phyloP scores from a whole-genome alignment of 495 filamentous ascomycete species.

The Aspergillus homomorphus region DNA sequence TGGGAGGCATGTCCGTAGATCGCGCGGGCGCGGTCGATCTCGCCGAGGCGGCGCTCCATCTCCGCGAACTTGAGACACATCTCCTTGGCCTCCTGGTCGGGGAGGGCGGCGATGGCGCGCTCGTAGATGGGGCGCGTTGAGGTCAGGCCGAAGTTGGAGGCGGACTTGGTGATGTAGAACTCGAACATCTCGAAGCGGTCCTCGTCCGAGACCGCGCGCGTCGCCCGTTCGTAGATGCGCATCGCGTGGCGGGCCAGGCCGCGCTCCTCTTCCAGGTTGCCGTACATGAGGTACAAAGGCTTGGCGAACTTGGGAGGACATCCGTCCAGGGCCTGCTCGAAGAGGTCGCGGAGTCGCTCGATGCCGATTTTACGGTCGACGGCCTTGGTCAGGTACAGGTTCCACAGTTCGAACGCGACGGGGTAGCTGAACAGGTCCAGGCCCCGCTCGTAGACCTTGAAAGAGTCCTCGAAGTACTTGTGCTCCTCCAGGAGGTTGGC shows the following conservation, averaged over 20 bases:
- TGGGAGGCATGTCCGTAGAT: slow-evolving; percentile 97
- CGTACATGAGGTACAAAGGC: slow-evolving; percentile 95
- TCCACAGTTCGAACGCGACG: slow-evolving; percentile 98
- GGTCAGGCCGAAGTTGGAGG: slow-evolving; percentile 94
- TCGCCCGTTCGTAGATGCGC: slow-evolving; percentile 98
- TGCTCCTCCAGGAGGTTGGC: slow-evolving; percentile 94
- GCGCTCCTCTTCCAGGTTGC: slow-evolving; percentile 93
- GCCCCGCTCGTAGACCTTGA: slow-evolving; percentile 95
- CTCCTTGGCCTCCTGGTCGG: slow-evolving; percentile 88
- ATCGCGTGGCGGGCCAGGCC: slow-evolving; percentile 96
- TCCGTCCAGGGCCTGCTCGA: slow-evolving; percentile 94
- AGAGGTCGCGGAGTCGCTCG: slow-evolving; percentile 90
- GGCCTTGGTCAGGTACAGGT: slow-evolving; percentile 95
- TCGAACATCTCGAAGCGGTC: slow-evolving; percentile 98
- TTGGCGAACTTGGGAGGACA: slow-evolving; percentile 96
- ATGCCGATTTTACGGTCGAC: slow-evolving; percentile 94
- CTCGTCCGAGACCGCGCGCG: slow-evolving; percentile 91
- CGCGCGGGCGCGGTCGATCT: slow-evolving; percentile 92
- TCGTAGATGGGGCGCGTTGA: slow-evolving; percentile 98
- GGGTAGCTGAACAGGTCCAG: slow-evolving; percentile 97
- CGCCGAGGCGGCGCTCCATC: slow-evolving; percentile 94
- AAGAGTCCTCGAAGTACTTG: slow-evolving; percentile 94
- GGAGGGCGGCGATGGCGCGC: slow-evolving; percentile 84
- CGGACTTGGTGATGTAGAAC: slow-evolving; percentile 98
- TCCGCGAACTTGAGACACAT: slow-evolving; percentile 99